A percentile compares a stretch with the other conserved stretches of the same genome.
phyloP scores from a whole-genome alignment of 257 asterid species.

The Rauvolfia tetraphylla region DNA sequence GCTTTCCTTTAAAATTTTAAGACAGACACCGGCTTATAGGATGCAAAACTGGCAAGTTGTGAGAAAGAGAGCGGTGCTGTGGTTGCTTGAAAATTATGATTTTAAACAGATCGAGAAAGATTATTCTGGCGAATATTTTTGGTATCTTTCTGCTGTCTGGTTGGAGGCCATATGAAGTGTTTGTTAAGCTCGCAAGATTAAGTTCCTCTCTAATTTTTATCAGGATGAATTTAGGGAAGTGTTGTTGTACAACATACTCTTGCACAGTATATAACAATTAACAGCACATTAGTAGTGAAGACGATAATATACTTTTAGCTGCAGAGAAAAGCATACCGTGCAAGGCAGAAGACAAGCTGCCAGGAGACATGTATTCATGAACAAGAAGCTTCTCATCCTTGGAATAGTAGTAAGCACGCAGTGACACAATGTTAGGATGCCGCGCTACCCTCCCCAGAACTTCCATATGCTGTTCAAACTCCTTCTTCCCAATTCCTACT shows the following conservation, averaged over 20 bases:
- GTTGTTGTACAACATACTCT: neutral
- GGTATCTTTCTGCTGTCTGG: neutral
- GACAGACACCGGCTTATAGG: too few species aligned
- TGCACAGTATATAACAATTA: neutral
- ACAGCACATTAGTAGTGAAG: neutral
- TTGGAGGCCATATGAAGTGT: neutral
- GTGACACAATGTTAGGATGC: slow-evolving; percentile 60
- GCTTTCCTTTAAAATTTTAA: neutral
- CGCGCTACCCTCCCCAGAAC: slow-evolving; percentile 43
- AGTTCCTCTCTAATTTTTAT: too few species aligned
- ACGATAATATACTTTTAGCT: neutral
- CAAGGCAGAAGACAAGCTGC: slow-evolving; percentile 77
- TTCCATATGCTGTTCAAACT: slow-evolving; percentile 91
- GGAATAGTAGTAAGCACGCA: slow-evolving; percentile 81
- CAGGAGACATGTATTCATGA: slow-evolving; percentile 66
- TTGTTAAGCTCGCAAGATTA: neutral
- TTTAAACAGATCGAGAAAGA: neutral
- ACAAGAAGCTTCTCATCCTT: slow-evolving; percentile 96
- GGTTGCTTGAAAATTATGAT: neutral
- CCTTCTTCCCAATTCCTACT: slow-evolving; percentile 65
- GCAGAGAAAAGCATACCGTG: slow-evolving; percentile 48
- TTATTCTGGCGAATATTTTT: neutral
- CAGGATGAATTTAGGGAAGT: neutral
- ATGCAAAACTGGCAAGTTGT: neutral
- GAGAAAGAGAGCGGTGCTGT: neutral